Conservation (phyloP, 2,329 filamentous ascomycete genomes). For the Cadophora gregata region DNA sequence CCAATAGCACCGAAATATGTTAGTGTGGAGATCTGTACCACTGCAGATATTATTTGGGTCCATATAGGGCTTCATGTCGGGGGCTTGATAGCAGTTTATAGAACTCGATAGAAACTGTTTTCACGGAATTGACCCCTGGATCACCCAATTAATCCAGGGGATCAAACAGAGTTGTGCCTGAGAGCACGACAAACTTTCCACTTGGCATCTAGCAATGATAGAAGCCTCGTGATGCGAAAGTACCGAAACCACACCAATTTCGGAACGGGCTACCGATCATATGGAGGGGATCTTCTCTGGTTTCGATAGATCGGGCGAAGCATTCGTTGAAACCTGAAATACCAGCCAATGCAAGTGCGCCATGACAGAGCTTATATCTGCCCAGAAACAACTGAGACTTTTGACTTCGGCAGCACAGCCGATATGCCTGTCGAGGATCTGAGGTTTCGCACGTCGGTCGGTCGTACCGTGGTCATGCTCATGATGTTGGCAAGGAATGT, state of each 20-base stretch:
- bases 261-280: neutral
- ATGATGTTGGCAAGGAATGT: neutral
- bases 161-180: neutral
- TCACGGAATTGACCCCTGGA: neutral
- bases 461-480: neutral
- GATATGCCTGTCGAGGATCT: neutral
- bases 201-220: neutral
- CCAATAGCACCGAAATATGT: neutral
- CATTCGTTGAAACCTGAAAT: neutral
- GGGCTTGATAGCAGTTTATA: no score
- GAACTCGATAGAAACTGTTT: neutral
- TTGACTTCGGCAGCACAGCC: neutral
- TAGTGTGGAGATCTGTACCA: neutral
- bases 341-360: neutral
- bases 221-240: neutral
- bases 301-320: neutral
- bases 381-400: neutral
- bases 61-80: neutral
- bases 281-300: neutral
- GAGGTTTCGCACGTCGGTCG: neutral
- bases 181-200: neutral
- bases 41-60: neutral
- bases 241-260: neutral
- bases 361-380: constrained; percentile 8
- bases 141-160: neutral